A percentile compares a stretch with the other conserved stretches of the same genome.
These are phyloP conservation scores for Alternaria consortialis DNA, from an alignment of 2,329 filamentous ascomycete genomes.

Conservation along the genomic window DNA sequence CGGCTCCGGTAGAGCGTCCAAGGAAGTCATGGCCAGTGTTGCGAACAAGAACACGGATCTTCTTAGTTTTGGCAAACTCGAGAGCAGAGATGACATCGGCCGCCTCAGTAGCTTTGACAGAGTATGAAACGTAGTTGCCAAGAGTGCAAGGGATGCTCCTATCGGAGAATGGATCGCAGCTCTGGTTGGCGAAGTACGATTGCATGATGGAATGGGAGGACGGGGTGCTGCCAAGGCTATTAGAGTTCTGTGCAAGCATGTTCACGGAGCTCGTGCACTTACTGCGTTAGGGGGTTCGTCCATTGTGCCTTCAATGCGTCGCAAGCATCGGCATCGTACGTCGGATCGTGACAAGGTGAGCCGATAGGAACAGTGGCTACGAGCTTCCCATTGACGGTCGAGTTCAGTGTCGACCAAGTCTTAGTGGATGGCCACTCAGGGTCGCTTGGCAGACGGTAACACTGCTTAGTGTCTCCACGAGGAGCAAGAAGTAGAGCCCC, in stretches of 20 bases:
- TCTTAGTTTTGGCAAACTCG: constrained; percentile 34
- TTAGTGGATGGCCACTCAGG: constrained; percentile 46
- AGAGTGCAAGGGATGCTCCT: constrained; percentile 19
- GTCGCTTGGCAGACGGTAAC: constrained; percentile 42
- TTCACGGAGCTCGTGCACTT: constrained; percentile 20
- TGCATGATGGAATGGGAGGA: constrained; percentile 22
- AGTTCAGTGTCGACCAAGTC: constrained; percentile 49
- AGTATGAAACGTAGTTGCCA: constrained; percentile 43
- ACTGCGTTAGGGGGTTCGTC: constrained; percentile 24
- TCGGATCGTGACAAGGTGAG: constrained; percentile 46
- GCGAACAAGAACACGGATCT: constrained; percentile 37
- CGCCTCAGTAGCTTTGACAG: constrained; percentile 41
- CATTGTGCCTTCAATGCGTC: constrained; percentile 27
- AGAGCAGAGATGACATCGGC: constrained; percentile 22
- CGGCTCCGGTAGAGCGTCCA: constrained; percentile 42
- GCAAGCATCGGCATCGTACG: constrained; percentile 29
- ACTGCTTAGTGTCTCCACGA: constrained; percentile 5
- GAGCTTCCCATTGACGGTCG: constrained; percentile 50
- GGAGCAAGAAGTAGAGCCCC: constrained; percentile 7
- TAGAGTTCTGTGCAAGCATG: constrained; percentile 8
- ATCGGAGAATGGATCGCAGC: constrained; percentile 26
- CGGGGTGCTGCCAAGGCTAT: constrained; percentile 10
- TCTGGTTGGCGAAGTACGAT: constrained; percentile 21
- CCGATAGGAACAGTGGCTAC: constrained; percentile 53
- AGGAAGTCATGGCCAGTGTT: constrained; percentile 38